phyloP scores from a whole-genome alignment of 2,329 filamentous ascomycete species.

The Podosphaera fusca region DNA sequence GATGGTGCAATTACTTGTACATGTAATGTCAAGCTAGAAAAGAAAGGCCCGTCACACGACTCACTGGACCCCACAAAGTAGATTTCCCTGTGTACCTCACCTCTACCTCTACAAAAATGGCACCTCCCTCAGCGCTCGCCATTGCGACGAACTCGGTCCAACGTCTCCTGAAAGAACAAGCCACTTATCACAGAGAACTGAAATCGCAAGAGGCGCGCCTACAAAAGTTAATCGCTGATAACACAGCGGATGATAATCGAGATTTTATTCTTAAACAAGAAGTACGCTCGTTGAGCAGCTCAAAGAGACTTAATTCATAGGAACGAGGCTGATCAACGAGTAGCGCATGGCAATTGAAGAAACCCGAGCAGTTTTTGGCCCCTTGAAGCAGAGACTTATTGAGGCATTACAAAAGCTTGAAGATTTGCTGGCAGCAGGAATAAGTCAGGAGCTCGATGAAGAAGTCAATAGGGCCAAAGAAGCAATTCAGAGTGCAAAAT shows the following conservation, averaged over 20 bases:
- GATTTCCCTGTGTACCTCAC: neutral
- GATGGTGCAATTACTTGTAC: too few species aligned
- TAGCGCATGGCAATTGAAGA: slow-evolving; percentile 44
- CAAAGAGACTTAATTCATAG: neutral
- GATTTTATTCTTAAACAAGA: slow-evolving; percentile 69
- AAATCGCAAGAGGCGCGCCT: slow-evolving; percentile 50
- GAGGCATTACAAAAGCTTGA: slow-evolving; percentile 53
- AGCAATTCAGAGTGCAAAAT: slow-evolving; percentile 21
- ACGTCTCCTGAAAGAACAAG: slow-evolving; percentile 78
- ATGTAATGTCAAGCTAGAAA: too few species aligned
- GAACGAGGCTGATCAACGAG: neutral
- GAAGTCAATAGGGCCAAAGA: slow-evolving; percentile 29
- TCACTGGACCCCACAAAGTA: too few species aligned
- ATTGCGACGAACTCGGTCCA: slow-evolving; percentile 61
- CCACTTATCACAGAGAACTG: slow-evolving; percentile 73
- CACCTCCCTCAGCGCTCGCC: slow-evolving; percentile 28
- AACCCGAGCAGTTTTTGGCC: slow-evolving; percentile 61
- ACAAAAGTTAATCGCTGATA: slow-evolving; percentile 27
- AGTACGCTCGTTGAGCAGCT: slow-evolving; percentile 25
- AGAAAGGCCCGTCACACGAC: too few species aligned
- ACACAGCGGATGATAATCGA: slow-evolving; percentile 42
- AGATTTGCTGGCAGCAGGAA: slow-evolving; percentile 46
- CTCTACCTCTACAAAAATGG: slow-evolving; percentile 2
- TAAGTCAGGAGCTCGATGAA: slow-evolving; percentile 21
- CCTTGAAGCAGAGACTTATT: slow-evolving; percentile 45